phyloP scores from a whole-genome alignment of 2,329 filamentous ascomycete species.

The Neonectria ditissima region DNA sequence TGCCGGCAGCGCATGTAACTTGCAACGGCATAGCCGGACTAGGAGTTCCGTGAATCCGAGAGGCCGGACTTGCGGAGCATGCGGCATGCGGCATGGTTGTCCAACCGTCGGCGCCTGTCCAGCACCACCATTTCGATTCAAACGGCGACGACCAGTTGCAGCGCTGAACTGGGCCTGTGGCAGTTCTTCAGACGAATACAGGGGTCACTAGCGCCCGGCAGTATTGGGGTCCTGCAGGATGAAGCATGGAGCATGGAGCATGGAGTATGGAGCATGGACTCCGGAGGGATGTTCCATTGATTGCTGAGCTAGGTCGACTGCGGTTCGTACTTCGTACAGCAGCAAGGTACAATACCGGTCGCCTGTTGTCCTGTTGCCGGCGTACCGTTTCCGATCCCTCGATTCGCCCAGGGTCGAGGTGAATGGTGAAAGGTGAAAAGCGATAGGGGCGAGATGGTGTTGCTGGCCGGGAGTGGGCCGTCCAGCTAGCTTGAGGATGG shows the following conservation, averaged over 20 bases:
- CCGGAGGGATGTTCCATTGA: neutral
- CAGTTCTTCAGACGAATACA: constrained; percentile 7
- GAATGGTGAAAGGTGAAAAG: neutral
- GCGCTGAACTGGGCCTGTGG: neutral
- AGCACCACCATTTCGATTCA: constrained; percentile 5
- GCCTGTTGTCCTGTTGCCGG: constrained; percentile 23
- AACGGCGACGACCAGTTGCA: neutral
- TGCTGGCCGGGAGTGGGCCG: neutral
- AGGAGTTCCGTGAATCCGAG: constrained; percentile 18
- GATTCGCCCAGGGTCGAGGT: neutral
- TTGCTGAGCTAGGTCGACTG: neutral
- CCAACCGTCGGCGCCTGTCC: neutral
- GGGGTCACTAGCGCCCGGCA: constrained; percentile 7
- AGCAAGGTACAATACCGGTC: neutral
- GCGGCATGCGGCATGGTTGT: neutral
- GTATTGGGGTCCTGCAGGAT: neutral
- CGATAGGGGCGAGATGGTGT: neutral
- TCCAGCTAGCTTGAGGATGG: constrained; percentile 5
- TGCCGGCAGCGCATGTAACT: constrained; percentile 22
- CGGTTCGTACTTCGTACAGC: neutral
- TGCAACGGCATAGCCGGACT: constrained; percentile 13
- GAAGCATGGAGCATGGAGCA: neutral
- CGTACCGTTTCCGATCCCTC: constrained; percentile 9
- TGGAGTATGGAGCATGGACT: neutral
- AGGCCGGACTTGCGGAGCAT: neutral